Evolutionary conservation across 1,284 basidiomycete genomes (phyloP).

Genomic region (Ceratobasidium sp.): DNA sequence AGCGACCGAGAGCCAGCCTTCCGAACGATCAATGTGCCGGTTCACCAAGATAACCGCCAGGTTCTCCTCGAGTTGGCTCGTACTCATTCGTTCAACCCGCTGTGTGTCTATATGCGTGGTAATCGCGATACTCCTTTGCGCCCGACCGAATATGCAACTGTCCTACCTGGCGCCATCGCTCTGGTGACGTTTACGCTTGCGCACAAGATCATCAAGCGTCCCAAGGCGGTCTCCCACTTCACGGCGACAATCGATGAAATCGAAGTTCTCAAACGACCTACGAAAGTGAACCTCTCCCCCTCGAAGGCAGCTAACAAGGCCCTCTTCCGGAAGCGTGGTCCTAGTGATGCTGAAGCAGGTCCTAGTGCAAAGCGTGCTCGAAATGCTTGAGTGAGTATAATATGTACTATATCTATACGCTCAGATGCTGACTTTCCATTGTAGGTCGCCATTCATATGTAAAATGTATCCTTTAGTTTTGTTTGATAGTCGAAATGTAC

Average conservation of each 20-base stretch:
- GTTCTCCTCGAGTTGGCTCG: too few species aligned
- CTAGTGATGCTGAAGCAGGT: neutral
- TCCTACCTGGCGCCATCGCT: slow-evolving; percentile 1
- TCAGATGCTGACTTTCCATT: too few species aligned
- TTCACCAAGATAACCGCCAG: too few species aligned
- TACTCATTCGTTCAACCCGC: too few species aligned
- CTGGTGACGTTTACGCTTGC: neutral
- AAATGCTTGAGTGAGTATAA: neutral
- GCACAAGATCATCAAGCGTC: neutral
- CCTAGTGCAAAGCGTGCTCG: neutral
- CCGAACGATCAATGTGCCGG: too few species aligned
- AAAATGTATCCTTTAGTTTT: too few species aligned
- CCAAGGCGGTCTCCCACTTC: neutral
- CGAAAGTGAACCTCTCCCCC: too few species aligned
- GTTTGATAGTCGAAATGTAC: too few species aligned
- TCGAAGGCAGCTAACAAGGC: neutral
- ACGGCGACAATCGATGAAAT: neutral
- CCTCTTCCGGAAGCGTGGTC: neutral
- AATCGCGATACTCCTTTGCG: neutral
- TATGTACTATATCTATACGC: too few species aligned
- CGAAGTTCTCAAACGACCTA: neutral
- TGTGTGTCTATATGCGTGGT: too few species aligned
- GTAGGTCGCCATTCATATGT: too few species aligned
- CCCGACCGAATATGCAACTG: neutral
- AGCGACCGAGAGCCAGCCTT: too few species aligned